A percentile compares a stretch with the other conserved stretches of the same genome.
Conservation (phyloP, 768 basidiomycete species). For the Boletus rubroflammeus region DNA sequence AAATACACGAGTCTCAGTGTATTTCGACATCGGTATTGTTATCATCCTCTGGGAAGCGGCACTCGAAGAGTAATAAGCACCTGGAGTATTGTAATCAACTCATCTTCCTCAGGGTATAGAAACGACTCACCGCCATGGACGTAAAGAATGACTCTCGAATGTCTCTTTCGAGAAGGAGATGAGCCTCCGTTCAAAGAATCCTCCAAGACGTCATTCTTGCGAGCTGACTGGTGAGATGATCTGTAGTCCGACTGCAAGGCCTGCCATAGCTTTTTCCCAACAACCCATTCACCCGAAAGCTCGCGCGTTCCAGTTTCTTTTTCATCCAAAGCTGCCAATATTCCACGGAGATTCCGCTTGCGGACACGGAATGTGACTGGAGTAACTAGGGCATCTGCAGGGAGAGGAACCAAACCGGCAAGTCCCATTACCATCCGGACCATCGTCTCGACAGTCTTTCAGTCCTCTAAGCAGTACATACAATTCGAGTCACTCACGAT, state of each 20-base stretch:
- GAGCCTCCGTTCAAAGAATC: constrained; percentile 15
- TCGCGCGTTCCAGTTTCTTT: constrained; percentile 75
- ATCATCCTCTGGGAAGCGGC: constrained; percentile 87
- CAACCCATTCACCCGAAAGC: constrained; percentile 93
- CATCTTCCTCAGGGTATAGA: not conserved
- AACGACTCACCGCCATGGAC: constrained; percentile 77
- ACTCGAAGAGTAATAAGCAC: constrained; percentile 90
- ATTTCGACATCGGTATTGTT: constrained; percentile 88
- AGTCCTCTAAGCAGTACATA: not conserved
- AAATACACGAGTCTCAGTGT: constrained; percentile 86
- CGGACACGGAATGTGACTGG: constrained; percentile 89
- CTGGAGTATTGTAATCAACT: constrained; percentile 35
- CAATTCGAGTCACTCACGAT: constrained; percentile 49
- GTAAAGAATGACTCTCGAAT: constrained; percentile 86
- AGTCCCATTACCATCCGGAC: constrained; percentile 70
- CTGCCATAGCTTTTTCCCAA: constrained; percentile 90
- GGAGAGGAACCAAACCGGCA: constrained; percentile 77
- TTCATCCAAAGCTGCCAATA: constrained; percentile 71
- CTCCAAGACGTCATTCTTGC: constrained; percentile 17
- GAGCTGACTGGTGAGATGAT: constrained; percentile 33
- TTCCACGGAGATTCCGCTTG: constrained; percentile 68
- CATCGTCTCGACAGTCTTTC: constrained; percentile 34
- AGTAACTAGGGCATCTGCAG: constrained; percentile 90
- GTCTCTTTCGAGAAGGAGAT: constrained; percentile 35
- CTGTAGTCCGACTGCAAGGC: constrained; percentile 81